Percentiles rank a stretch among this genome's conserved stretches.
phyloP scores from a whole-genome alignment of 2,329 filamentous ascomycete genomes.

The Microsporum audouinii region DNA sequence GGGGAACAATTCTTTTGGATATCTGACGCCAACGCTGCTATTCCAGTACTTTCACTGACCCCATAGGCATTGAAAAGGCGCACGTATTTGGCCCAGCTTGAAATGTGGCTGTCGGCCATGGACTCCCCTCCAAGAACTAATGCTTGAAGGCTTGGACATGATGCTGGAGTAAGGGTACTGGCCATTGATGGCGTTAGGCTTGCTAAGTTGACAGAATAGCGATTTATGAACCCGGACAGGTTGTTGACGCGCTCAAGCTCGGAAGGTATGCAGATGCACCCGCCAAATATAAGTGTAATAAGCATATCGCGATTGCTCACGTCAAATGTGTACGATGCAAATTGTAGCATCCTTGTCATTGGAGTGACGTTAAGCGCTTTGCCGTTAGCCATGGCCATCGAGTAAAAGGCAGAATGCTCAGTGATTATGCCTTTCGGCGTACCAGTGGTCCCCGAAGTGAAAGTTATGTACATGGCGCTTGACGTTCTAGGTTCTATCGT shows the following conservation, averaged over 20 bases:
- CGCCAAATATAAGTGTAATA: conserved; percentile 42
- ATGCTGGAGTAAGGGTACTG: conserved; percentile 32
- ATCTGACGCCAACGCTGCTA: not conserved
- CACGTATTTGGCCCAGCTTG: conserved; percentile 19
- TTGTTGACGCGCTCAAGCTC: conserved; percentile 39
- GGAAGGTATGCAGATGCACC: conserved; percentile 49
- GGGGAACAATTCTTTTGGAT: not conserved
- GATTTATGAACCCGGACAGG: conserved; percentile 39
- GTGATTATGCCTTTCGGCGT: not conserved
- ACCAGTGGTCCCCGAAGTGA: too few relatives aligned
- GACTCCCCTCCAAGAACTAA: conserved; percentile 25
- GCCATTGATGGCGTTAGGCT: conserved; percentile 51
- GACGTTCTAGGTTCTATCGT: too few relatives aligned
- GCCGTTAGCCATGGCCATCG: not conserved
- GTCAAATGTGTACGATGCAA: conserved; percentile 17
- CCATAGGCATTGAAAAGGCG: conserved; percentile 31
- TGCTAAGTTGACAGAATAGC: conserved; percentile 42
- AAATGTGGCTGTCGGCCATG: conserved; percentile 15
- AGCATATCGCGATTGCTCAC: not conserved
- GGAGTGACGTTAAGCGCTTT: too few relatives aligned
- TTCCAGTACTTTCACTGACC: conserved; percentile 9
- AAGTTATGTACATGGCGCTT: too few relatives aligned
- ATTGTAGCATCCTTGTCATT: conserved; percentile 44
- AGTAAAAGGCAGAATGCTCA: not conserved
- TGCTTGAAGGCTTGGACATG: conserved; percentile 24